Base-by-base conservation (phyloP, 78 protist species). In the Blattamonas nauphoetae region DNA sequence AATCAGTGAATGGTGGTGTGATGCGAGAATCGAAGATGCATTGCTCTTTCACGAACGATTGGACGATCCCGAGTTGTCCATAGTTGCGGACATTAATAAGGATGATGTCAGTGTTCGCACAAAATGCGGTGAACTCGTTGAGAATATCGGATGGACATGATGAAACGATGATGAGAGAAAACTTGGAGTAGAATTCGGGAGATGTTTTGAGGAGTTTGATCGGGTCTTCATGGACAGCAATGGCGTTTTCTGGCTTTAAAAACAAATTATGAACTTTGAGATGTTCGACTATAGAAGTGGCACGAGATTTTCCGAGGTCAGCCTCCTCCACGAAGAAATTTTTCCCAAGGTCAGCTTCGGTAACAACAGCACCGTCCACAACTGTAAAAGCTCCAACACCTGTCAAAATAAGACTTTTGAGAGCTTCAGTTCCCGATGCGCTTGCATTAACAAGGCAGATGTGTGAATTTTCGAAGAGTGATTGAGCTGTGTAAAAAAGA, bases 331-430 rank as follows among this genome's bases (percentile, higher is more conserved):
- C 84, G 84, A 94, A 93, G n/a, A 95, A 93, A 85, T 93, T 93
- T 64, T 91, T 90, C n/a, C 94, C 94, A 1, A 94, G 80, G 87
- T 92, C 94, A 1, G 55, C 6, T 34, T 81, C 91, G 42, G 44
- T 45, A 3, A 94, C 95, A 0, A 43, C 38, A 46, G 78, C 42
- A 71, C 80, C 92, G 87, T 94, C 96, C 0, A 93, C 92, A n/a
- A 92, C 87, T 1, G 94, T 90, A 71, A 94, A 94, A 43, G 83
- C 6, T 11, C 95, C 95, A 55, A 94, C 0, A 93, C 97, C 97
- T 29, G 97, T 96, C 33, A 96, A 86, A 1, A 94, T 94, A 1
- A 96, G 89, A 82, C 94, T 96, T 89, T 96, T 96, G 41, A 96
- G 87, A 0, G 92, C 91, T 11, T 96, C 98, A 0, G 96, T 92